These are phyloP conservation scores for Hypomontagnella monticulosa DNA, from an alignment of 495 filamentous ascomycete species.

Conservation along the genomic window DNA sequence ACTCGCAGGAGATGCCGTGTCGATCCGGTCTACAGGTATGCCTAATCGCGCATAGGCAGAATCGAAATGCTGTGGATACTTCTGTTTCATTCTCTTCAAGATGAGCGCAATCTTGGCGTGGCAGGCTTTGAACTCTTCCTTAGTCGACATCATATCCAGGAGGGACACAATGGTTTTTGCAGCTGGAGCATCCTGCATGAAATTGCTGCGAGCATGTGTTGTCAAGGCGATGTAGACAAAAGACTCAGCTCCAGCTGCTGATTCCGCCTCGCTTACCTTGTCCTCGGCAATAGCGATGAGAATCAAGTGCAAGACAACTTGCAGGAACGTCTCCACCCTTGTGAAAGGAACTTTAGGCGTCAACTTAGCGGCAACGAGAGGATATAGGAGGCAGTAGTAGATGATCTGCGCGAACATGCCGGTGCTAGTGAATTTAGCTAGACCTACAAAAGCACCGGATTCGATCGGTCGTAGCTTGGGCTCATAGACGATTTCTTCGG, in stretches of 20 bases:
- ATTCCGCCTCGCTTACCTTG: slow-evolving; percentile 63
- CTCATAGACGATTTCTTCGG: slow-evolving; percentile 91
- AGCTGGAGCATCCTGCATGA: slow-evolving; percentile 55
- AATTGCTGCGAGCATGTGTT: slow-evolving; percentile 66
- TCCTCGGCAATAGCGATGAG: slow-evolving; percentile 88
- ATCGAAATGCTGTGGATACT: slow-evolving; percentile 74
- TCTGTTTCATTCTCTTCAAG: slow-evolving; percentile 86
- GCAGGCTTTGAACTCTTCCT: slow-evolving; percentile 78
- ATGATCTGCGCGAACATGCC: slow-evolving; percentile 90
- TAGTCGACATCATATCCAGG: slow-evolving; percentile 76
- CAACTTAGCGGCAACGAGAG: slow-evolving; percentile 68
- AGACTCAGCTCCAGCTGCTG: slow-evolving; percentile 57
- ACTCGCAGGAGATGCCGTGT: slow-evolving; percentile 63
- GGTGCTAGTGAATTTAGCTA: slow-evolving; percentile 80
- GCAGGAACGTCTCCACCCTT: slow-evolving; percentile 87
- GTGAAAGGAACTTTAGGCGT: slow-evolving; percentile 80
- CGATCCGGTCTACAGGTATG: slow-evolving; percentile 61
- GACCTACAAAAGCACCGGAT: slow-evolving; percentile 76
- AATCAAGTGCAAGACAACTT: slow-evolving; percentile 87
- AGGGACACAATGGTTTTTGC: slow-evolving; percentile 77
- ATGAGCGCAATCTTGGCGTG: slow-evolving; percentile 86
- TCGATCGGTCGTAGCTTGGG: slow-evolving; percentile 82
- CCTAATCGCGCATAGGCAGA: slow-evolving; percentile 63
- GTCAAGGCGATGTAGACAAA: slow-evolving; percentile 76
- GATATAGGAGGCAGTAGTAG: slow-evolving; percentile 85